A percentile compares a stretch with the other conserved stretches of the same genome.
Conservation (phyloP, 192 early-diverging fungal species). For the Backusella australiensis region DNA sequence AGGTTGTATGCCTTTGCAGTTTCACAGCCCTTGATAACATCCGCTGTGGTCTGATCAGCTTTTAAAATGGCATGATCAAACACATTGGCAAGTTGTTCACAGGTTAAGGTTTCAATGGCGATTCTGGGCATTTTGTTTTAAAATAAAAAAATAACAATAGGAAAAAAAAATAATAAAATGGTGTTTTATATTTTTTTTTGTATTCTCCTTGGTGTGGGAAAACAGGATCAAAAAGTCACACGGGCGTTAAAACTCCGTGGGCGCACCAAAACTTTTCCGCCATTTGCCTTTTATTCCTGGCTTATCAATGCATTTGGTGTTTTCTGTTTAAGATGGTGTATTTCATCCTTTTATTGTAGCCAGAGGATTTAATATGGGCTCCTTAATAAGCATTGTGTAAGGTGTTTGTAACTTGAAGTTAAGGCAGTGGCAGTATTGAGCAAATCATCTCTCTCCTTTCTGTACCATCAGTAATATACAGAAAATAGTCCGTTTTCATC, state of each 20-base stretch:
- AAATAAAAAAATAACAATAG: background rate
- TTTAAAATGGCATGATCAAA: conserved; percentile 60
- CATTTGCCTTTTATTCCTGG: background rate
- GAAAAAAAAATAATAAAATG: background rate
- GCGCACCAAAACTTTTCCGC: background rate
- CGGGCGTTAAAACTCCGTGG: background rate
- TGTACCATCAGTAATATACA: too few relatives aligned
- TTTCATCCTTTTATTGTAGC: too few relatives aligned
- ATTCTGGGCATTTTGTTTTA: background rate
- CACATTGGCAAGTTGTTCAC: conserved; percentile 48
- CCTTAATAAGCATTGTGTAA: too few relatives aligned
- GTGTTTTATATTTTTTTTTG: background rate
- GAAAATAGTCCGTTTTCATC: too few relatives aligned
- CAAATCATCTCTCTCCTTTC: too few relatives aligned
- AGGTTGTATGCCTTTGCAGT: conserved; percentile 48
- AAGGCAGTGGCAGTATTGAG: too few relatives aligned
- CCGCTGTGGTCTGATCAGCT: conserved; percentile 50
- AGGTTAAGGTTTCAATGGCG: conserved; percentile 40
- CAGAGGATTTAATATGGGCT: too few relatives aligned
- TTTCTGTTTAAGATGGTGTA: too few relatives aligned
- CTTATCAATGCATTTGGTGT: too few relatives aligned
- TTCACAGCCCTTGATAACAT: conserved; percentile 51
- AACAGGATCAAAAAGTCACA: background rate
- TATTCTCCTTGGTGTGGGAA: background rate
- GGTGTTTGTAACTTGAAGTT: too few relatives aligned